These are phyloP conservation scores for Aphanomyces invadans DNA, from an alignment of 352 stramenopile genomes.

Conservation along the genomic window DNA sequence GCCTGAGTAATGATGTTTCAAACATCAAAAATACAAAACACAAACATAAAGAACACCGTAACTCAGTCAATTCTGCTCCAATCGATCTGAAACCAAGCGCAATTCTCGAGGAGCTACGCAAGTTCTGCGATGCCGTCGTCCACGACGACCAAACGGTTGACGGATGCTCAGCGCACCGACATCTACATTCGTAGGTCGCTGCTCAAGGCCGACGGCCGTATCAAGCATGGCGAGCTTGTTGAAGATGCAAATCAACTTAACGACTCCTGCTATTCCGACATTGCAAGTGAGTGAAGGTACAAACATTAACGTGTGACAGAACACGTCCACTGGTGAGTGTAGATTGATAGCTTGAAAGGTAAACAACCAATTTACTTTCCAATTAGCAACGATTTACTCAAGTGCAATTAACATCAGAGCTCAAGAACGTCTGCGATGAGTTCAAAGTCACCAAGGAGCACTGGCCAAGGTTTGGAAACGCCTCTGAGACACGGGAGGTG, in stretches of 20 bases:
- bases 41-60: neutral
- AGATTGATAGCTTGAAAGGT: no score
- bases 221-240: neutral
- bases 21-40: neutral
- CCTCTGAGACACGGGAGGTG: neutral
- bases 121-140: neutral
- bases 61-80: neutral
- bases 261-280: no score
- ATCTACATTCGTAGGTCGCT: neutral
- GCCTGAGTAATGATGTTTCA: neutral
- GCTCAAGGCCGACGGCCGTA: neutral
- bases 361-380: no score
- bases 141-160: neutral
- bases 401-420: no score
- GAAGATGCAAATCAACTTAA: no score
- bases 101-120: neutral
- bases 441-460: neutral
- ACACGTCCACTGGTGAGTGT: no score
- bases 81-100: neutral
- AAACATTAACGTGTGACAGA: no score
- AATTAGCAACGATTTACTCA: no score
- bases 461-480: neutral
- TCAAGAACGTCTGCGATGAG: neutral
- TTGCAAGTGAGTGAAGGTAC: no score
- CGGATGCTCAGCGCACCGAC: neutral